These are phyloP conservation scores for Sphagnum fallax DNA, from an alignment of 228 moss, liverwort and hornwort species.

Conservation along the genomic window DNA sequence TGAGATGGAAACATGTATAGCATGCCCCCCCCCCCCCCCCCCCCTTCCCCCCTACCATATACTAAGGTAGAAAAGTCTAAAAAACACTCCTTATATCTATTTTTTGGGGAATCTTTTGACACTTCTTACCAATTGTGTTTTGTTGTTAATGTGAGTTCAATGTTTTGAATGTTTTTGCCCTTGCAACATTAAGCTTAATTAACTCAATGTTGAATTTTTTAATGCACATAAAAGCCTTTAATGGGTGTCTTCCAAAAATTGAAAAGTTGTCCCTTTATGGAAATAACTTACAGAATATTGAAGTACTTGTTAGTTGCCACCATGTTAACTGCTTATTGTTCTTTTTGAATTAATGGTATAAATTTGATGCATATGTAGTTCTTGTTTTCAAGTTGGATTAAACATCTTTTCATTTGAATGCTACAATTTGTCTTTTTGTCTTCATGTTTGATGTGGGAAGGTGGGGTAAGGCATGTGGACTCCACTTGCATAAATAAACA, in stretches of 20 bases:
- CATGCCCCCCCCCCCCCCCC: too few species aligned
- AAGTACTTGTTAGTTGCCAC: constrained; percentile 30
- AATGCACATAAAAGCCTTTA: constrained; percentile 63
- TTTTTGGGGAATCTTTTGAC: too few species aligned
- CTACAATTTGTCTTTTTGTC: background rate
- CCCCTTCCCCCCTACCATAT: too few species aligned
- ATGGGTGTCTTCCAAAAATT: constrained; percentile 42
- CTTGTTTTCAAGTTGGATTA: too few species aligned
- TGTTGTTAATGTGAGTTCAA: background rate
- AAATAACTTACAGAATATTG: constrained; percentile 57
- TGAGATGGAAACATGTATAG: constrained; percentile 74
- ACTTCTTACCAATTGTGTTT: too few species aligned
- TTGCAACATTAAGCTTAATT: background rate
- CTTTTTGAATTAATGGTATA: too few species aligned
- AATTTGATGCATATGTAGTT: too few species aligned
- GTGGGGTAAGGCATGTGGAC: constrained; percentile 39
- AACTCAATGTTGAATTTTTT: background rate
- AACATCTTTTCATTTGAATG: too few species aligned
- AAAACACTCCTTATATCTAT: too few species aligned
- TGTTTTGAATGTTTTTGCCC: background rate
- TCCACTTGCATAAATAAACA: constrained; percentile 4
- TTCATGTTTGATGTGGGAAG: background rate
- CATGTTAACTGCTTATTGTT: too few species aligned
- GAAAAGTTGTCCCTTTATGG: constrained; percentile 82
- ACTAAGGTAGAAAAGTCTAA: too few species aligned